These are phyloP conservation scores for Leccinum obscurum DNA, from an alignment of 768 basidiomycete species.

Conservation along the genomic window DNA sequence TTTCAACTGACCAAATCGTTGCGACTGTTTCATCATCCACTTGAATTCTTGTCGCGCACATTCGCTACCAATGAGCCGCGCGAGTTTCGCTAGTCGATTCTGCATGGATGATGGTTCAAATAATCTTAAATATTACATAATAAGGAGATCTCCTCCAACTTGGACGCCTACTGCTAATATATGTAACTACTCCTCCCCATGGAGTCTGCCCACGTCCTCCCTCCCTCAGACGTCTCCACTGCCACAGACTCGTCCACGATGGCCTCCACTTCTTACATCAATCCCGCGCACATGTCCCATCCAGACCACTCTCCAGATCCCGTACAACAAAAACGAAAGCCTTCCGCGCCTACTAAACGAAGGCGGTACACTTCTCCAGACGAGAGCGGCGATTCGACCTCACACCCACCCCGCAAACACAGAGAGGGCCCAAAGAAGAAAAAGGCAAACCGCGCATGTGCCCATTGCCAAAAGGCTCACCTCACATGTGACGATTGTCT, in stretches of 20 bases:
- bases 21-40: constrained; percentile 49
- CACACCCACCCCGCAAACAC: constrained; percentile 48
- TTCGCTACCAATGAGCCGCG: constrained; percentile 34
- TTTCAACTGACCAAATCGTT: neutral
- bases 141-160: constrained; percentile 16
- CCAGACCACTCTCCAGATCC: constrained; percentile 29
- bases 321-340: constrained; percentile 39
- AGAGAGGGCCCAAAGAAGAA: constrained; percentile 89
- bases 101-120: constrained; percentile 6
- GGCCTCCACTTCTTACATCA: constrained; percentile 37
- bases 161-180: constrained; percentile 9
- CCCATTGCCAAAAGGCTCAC: constrained; percentile 96
- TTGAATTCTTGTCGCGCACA: constrained; percentile 43
- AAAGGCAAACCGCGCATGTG: constrained; percentile 92
- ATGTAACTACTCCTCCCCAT: constrained; percentile 10
- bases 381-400: constrained; percentile 50
- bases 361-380: constrained; percentile 64
- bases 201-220: constrained; percentile 8
- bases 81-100: constrained; percentile 31
- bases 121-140: constrained; percentile 21
- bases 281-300: constrained; percentile 42
- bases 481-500: constrained; percentile 97
- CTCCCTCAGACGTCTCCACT: constrained; percentile 2
- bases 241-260: constrained; percentile 4
- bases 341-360: constrained; percentile 47